Evolutionary conservation across 2,329 filamentous ascomycete genomes (phyloP), one percentile per base, ranked within the genome.

Genomic region (Ilyonectria mors-panacis): DNA sequence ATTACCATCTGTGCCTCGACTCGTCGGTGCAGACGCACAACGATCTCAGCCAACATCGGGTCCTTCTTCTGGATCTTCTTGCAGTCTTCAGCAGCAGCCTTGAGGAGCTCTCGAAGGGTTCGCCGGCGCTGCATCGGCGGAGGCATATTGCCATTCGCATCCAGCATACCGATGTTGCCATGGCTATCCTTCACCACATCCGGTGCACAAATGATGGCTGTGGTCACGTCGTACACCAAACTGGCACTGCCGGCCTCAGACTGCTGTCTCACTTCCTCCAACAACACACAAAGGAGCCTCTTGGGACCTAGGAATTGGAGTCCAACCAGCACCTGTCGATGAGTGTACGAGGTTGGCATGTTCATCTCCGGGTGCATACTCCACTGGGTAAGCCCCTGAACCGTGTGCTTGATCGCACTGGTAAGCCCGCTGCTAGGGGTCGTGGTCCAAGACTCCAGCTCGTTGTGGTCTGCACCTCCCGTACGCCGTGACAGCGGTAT

Each of bases 161-260:
- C 82, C 23, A 80, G 66, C 58, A 79, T 67, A 21, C 66, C 69
- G 17, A 78, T 72, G 8, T 75, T 67, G 0, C 79, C 76, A 6
- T 79, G 80, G 6, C 77, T 77, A 65, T 84, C 79, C 71, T 85
- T 87, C 39, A 81, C 85, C 1, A 83, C 83, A 72, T 91, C 86
- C 0, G 92, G 91, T 0, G 92, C 89, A 75, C 92, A 93, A 10
- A 95, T 84, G 8, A 95, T 82, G 1, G 91, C 88, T 3, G 88
- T 88, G 2, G 88, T 92, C 10, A 94, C 85, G 72, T 95, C 93
- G 62, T 94, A 88, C 0, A 88, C 89, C 6, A 91, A 82, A 62
- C 87, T 85, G 1, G 87, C 88, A 69, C 87, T 89, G 5, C 88
- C 88, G 0, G 84, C 78, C 33, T 90, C 87, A 0, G 87, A 88